Evolutionary conservation across 495 filamentous ascomycete genomes (phyloP).

Genomic region (Chaetomium cochliodes): DNA sequence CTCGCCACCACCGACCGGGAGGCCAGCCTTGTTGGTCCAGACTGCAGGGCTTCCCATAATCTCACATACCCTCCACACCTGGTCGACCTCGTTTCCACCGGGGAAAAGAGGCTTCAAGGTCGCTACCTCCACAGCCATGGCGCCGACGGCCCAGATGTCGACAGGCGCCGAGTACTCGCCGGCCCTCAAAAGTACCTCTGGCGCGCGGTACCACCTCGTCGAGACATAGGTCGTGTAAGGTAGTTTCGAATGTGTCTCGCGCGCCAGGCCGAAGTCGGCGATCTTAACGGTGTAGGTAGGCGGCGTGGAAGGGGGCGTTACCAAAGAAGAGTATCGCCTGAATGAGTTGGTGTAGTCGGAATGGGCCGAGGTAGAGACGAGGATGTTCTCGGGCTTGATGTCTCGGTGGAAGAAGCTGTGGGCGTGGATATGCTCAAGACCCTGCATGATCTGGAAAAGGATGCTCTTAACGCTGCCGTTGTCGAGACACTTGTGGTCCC

Average conservation of each 20-base stretch:
- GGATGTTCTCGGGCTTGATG: slow-evolving; percentile 98
- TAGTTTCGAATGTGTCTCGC: slow-evolving; percentile 92
- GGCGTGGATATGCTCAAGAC: slow-evolving; percentile 94
- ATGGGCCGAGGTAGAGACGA: slow-evolving; percentile 87
- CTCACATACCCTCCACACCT: slow-evolving; percentile 98
- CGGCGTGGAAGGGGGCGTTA: slow-evolving; percentile 92
- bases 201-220: slow-evolving; percentile 96
- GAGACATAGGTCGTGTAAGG: slow-evolving; percentile 99
- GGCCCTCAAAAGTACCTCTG: slow-evolving; percentile 89
- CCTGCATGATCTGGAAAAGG: slow-evolving; percentile 92
- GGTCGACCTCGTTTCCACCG: slow-evolving; percentile 96
- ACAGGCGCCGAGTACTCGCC: slow-evolving; percentile 98
- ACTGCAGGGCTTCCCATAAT: slow-evolving; percentile 99
- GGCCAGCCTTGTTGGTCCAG: slow-evolving; percentile 90
- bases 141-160: slow-evolving; percentile 97
- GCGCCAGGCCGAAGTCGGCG: slow-evolving; percentile 96
- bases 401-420: slow-evolving; percentile 98
- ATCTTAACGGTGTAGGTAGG: slow-evolving; percentile 96
- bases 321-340: slow-evolving; percentile 84
- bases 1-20: slow-evolving; percentile 89
- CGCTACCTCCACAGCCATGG: slow-evolving; percentile 99
- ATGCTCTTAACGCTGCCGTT: slow-evolving; percentile 94
- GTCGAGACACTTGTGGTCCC: slow-evolving; percentile 91
- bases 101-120: slow-evolving; percentile 97
- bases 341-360: slow-evolving; percentile 78